Percentiles rank a stretch among this genome's conserved stretches.
phyloP scores from a whole-genome alignment of 2,329 filamentous ascomycete species.

The Cytospora schulzeri region DNA sequence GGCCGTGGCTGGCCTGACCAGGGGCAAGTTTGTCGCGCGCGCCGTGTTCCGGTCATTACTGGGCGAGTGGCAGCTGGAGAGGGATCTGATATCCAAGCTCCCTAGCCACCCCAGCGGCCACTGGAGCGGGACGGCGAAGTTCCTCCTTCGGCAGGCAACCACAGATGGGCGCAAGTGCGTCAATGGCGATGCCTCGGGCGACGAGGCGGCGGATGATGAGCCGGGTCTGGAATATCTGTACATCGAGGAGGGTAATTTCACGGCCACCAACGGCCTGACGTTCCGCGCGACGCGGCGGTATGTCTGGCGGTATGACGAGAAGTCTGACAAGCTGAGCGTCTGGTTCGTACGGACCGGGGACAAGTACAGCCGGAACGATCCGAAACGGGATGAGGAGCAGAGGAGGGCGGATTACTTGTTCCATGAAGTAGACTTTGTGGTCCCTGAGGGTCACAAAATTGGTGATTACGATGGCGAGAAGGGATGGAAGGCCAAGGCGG shows the following conservation, averaged over 20 bases:
- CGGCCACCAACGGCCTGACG: slow-evolving; percentile 54
- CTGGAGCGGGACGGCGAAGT: slow-evolving; percentile 66
- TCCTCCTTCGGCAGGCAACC: slow-evolving; percentile 64
- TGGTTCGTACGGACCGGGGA: slow-evolving; percentile 74
- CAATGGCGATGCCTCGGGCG: slow-evolving; percentile 25
- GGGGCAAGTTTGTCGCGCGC: slow-evolving; percentile 58
- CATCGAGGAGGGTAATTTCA: slow-evolving; percentile 67
- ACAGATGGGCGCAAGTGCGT: slow-evolving; percentile 48
- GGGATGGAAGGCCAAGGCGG: slow-evolving; percentile 65
- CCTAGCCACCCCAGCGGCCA: slow-evolving; percentile 64
- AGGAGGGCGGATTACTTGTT: slow-evolving; percentile 72
- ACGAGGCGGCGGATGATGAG: slow-evolving; percentile 34
- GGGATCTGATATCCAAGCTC: slow-evolving; percentile 56
- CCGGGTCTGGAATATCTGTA: slow-evolving; percentile 66
- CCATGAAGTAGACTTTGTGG: slow-evolving; percentile 67
- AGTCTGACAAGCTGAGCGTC: slow-evolving; percentile 62
- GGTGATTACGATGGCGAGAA: slow-evolving; percentile 36
- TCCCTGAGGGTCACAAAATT: slow-evolving; percentile 35
- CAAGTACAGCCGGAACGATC: slow-evolving; percentile 63
- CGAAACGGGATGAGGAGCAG: slow-evolving; percentile 72
- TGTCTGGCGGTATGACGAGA: slow-evolving; percentile 70
- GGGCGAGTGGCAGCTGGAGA: slow-evolving; percentile 67
- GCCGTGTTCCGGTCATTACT: slow-evolving; percentile 73
- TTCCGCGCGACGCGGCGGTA: slow-evolving; percentile 69
- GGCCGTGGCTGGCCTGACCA: slow-evolving; percentile 45